Evolutionary conservation across 2,329 filamentous ascomycete genomes (phyloP).

Genomic region (Cladophialophora psammophila): DNA sequence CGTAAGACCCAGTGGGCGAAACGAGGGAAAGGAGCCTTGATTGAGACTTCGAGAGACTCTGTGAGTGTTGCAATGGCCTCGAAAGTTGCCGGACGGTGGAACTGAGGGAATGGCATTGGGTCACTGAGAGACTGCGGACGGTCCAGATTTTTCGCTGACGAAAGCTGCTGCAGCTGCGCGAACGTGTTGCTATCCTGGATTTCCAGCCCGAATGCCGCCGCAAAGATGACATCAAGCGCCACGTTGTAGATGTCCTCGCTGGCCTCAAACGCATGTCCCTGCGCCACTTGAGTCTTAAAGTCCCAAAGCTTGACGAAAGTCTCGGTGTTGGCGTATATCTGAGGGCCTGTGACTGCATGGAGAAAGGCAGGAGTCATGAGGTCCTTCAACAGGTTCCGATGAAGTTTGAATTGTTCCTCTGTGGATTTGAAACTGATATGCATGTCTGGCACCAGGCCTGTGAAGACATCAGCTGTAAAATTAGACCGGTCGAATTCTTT

Average conservation of each 20-base stretch:
- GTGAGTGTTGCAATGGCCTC: slow-evolving; percentile 33
- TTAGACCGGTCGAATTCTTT: slow-evolving; percentile 36
- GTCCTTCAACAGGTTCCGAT: slow-evolving; percentile 22
- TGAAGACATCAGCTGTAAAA: slow-evolving; percentile 19
- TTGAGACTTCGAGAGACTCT: slow-evolving; percentile 33
- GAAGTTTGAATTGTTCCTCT: slow-evolving; percentile 14
- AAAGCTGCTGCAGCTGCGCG: slow-evolving; percentile 38
- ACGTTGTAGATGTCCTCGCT: slow-evolving; percentile 47
- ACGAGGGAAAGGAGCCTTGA: slow-evolving; percentile 33
- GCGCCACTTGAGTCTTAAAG: slow-evolving; percentile 42
- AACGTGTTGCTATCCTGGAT: slow-evolving; percentile 42
- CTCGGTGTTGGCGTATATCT: slow-evolving; percentile 40
- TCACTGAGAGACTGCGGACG: slow-evolving; percentile 3
- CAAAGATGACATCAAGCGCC: slow-evolving; percentile 52
- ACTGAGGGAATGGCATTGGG: slow-evolving; percentile 17
- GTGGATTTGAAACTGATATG: slow-evolving; percentile 17
- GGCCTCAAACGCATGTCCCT: slow-evolving; percentile 46
- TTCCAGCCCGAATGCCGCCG: slow-evolving; percentile 47
- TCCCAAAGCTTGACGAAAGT: slow-evolving; percentile 45
- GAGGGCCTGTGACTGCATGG: slow-evolving; percentile 42
- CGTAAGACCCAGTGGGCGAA: slow-evolving; percentile 36
- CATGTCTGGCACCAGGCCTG: slow-evolving; percentile 6
- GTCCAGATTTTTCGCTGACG: background rate
- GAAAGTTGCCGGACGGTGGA: slow-evolving; percentile 16
- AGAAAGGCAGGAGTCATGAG: slow-evolving; percentile 40